Evolutionary conservation across 1,284 basidiomycete species (phyloP), one percentile per base, ranked within the genome.

Genomic region (Ustanciosporium gigantosporum): DNA sequence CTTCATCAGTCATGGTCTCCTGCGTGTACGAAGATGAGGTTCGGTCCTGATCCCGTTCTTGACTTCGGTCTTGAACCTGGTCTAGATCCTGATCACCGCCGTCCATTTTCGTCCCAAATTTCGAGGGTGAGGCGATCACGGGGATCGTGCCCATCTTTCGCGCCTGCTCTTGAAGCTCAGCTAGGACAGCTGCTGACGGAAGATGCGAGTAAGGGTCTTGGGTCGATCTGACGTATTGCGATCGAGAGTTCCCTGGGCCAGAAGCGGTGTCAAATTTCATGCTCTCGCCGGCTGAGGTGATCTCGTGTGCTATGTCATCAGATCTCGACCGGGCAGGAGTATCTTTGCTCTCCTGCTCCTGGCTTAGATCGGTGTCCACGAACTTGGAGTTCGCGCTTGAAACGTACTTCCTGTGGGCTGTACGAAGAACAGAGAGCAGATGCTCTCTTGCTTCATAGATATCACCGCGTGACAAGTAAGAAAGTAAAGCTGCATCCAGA

Each of bases 371-470:
- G n/a, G n/a, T n/a, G n/a, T n/a, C n/a, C n/a, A n/a, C n/a, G n/a
- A n/a, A n/a, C n/a, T n/a, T n/a, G n/a, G n/a, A n/a, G n/a, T n/a
- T n/a, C n/a, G 27, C n/a, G 27, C 27, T 29, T 9, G 27, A 29
- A n/a, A n/a, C 27, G n/a, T 29, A n/a, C 27, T 11, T 29, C 27
- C 27, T 9, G 27, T 31, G 21, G 5, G 40, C 46, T 11, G 40
- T 32, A 3, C 44, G 36, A 3, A 61, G 41, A 1, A 41, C 41
- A 6, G 46, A 46, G 4, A 61, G 37, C 5, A 61, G 44, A 21
- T 44, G 23, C 19, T 62, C 52, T 37, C 59, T 24, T 15, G 59
- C 59, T 14, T 41, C 48, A 2, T n/a, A n/a, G n/a, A n/a, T n/a
- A n/a, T n/a, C n/a, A n/a, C n/a, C n/a, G n/a, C n/a, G n/a, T n/a